These are phyloP conservation scores for Thelonectria discophora DNA, from an alignment of 2,329 filamentous ascomycete species.

Conservation along the genomic window DNA sequence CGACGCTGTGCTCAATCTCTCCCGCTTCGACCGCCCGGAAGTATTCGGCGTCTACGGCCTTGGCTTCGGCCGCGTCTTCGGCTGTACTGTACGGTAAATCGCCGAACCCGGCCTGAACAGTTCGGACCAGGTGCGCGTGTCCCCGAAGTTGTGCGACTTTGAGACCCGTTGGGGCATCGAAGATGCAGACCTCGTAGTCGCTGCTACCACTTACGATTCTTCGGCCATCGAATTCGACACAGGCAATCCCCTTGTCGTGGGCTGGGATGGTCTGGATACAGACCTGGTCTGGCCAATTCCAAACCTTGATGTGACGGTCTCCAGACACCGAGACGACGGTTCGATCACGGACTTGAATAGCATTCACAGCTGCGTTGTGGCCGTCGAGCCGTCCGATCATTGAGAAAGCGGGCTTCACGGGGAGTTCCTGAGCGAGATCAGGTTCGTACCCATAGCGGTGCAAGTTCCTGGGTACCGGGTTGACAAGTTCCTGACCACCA, in stretches of 20 bases:
- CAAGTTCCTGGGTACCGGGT: slow-evolving; percentile 61
- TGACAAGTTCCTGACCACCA: slow-evolving; percentile 52
- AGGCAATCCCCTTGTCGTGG: slow-evolving; percentile 95
- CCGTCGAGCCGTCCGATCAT: slow-evolving; percentile 83
- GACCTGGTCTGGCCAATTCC: slow-evolving; percentile 84
- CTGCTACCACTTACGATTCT: slow-evolving; percentile 96
- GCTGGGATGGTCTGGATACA: slow-evolving; percentile 83
- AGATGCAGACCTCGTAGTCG: slow-evolving; percentile 95
- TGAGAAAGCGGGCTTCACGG: slow-evolving; percentile 71
- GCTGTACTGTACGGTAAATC: slow-evolving; percentile 83
- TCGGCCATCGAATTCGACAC: slow-evolving; percentile 93
- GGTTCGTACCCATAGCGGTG: slow-evolving; percentile 65
- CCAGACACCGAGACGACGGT: slow-evolving; percentile 95
- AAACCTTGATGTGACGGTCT: slow-evolving; percentile 92
- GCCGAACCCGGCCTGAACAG: slow-evolving; percentile 93
- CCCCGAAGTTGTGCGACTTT: slow-evolving; percentile 89
- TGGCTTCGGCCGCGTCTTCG: slow-evolving; percentile 77
- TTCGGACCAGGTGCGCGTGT: slow-evolving; percentile 87
- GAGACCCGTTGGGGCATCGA: slow-evolving; percentile 83
- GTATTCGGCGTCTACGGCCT: slow-evolving; percentile 76
- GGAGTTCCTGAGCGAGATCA: slow-evolving; percentile 56
- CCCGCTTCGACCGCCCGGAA: slow-evolving; percentile 67
- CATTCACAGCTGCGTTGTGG: slow-evolving; percentile 92
- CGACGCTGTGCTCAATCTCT: slow-evolving; percentile 51
- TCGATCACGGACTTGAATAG: slow-evolving; percentile 86